Evolutionary conservation across 75 land plant genomes (phyloP), one percentile per base, ranked within the genome.

Genomic region (Pinus albicaulis): DNA sequence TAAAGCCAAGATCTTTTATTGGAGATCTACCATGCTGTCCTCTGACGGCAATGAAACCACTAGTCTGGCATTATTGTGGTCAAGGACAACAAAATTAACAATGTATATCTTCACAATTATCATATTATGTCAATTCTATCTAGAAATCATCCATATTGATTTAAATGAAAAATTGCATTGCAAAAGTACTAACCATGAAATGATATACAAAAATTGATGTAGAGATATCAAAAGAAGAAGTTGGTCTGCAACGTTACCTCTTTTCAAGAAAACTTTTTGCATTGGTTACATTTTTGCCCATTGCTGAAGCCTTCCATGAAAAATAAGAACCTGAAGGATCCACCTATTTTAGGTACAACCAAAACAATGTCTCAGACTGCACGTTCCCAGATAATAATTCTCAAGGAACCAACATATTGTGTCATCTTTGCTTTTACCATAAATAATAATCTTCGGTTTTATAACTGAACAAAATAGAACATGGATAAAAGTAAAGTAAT

Each of bases 241-340:
- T 68, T 68, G n/a, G n/a, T 41, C 4, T 38, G 48, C 24, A 68
- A 36, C 31, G 13, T 11, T 26, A 98, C 99, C 99, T 93, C 74
- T 98, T 98, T 78, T 98, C 99, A 34, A 98, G 91, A 84, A 98
- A 95, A 74, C 94, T 95, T 83, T 98, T 98, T 34, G 98, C 99
- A 89, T 98, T 98, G 12, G 99, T 95, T 13, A 92, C 96, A 83
- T 98, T 98, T 78, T 97, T 97, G 70, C 99, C 99, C 86, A 97
- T 97, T 25, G 98, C 99, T 56, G 99, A 98, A 70, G 99, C 99
- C 81, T 98, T 98, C 99, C 98, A 98, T 19, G 99, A 98, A 77
- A 98, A 98, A 81, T 98, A 98, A 59, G 99, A 98, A 57, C 99
- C 99, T 55, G 99, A 98, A 11, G 99, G 99, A 82, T 98, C 99